Evolutionary conservation across 2,329 filamentous ascomycete species (phyloP).

Genomic region (Trichoderma atroviride): DNA sequence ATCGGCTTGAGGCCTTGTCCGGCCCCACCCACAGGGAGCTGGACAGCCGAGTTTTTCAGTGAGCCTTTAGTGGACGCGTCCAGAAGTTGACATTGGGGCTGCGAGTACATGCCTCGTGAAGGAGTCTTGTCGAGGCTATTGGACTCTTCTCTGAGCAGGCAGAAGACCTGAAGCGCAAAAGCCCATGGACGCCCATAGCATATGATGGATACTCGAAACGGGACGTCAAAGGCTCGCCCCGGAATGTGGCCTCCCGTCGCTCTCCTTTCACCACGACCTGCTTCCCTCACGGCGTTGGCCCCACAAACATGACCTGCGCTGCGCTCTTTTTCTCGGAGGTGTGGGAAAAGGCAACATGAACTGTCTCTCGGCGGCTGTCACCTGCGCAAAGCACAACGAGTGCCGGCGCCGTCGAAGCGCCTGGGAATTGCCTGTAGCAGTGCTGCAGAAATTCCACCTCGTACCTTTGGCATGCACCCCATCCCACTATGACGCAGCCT

Average conservation of each 20-base stretch:
- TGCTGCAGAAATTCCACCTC: background rate
- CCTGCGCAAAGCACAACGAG: background rate
- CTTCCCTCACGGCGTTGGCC: background rate
- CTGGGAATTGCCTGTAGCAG: background rate
- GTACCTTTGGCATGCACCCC: background rate
- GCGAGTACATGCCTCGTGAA: background rate
- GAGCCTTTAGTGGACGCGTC: background rate
- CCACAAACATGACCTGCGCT: slow-evolving; percentile 6
- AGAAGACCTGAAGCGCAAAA: too few relatives aligned
- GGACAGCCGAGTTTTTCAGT: slow-evolving; percentile 22
- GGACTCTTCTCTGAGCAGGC: too few relatives aligned
- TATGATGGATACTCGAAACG: too few relatives aligned
- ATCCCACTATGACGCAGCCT: slow-evolving; percentile 22
- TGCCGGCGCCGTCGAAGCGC: background rate
- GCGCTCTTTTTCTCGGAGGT: background rate
- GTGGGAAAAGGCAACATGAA: background rate
- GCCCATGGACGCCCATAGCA: too few relatives aligned
- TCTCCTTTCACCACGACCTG: background rate
- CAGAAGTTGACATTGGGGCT: background rate
- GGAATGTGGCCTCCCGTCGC: slow-evolving; percentile 13
- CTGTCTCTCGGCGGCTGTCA: background rate
- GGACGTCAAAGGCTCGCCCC: background rate
- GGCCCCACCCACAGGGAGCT: slow-evolving; percentile 27
- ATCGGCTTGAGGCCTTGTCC: slow-evolving; percentile 30
- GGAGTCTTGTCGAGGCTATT: too few relatives aligned